Evolutionary conservation across 1,284 basidiomycete species (phyloP), one percentile per base, ranked within the genome.

Genomic region (Thelephora terrestris): DNA sequence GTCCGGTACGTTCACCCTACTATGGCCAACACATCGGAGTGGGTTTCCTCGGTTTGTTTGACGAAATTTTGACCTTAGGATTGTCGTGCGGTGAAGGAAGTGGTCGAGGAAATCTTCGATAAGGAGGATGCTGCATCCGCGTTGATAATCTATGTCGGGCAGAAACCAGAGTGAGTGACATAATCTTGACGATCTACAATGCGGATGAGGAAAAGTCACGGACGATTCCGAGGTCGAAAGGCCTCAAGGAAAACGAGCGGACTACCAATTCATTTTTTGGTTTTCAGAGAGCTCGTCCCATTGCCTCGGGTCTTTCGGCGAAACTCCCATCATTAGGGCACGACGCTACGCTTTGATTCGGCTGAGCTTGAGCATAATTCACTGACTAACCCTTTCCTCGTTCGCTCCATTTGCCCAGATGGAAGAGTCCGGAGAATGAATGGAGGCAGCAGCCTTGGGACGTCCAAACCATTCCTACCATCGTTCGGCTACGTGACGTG

Each of bases 101-200:
- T 76, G 24, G 72, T 92, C 24, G 68, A 75, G 51, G 60, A 74
- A 5, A 71, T 73, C 0, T 91, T 91, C 54, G 66, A 65, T 16
- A 57, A 66, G 12, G 60, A 65, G 18, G 69, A 75, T 47, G 73
- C 72, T 18, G 84, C 83, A 18, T 70, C 74, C 24, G 85, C 73
- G 9, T 63, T 81, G 43, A 71, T 92, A 46, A 71, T 86, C 47
- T 89, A 85, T 61, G 85, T 90, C 47, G 90, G 89, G 6, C 73
- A 81, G 55, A 71, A 65, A 54, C 50, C 71, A 48, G 77, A 81
- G 88, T 90, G 58, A 63, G 81, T 73, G n/a, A 16, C 39, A 14
- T 42, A 5, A 7, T 14, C 7, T 39, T 10, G n/a, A 18, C 3
- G 18, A 2, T 25, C 12, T 23, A 18, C 39, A 4, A 42, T 42